Evolutionary conservation across 2,329 filamentous ascomycete genomes (phyloP), one percentile per base, ranked within the genome.

Genomic region (Ilyonectria sp.): DNA sequence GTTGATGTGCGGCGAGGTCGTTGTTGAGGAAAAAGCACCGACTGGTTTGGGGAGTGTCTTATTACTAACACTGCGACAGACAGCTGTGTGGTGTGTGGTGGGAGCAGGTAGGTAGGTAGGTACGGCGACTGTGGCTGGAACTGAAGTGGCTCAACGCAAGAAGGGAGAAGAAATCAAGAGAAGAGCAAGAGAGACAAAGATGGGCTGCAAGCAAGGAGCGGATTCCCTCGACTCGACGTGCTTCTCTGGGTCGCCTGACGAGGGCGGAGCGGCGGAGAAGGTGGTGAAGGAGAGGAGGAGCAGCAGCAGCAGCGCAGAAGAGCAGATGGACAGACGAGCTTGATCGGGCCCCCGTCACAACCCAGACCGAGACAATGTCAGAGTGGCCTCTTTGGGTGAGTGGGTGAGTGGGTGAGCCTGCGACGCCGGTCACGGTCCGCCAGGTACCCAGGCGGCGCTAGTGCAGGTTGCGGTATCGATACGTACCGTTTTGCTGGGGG

Each of bases 391-490:
- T 65, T 64, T 55, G 44, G 54, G 17, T 44, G 21, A 21, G 21
- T 21, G 21, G 21, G 21, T 21, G 21, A 21, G 21, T 55, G 44
- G 54, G 17, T 44, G 21, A 55, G 53, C 53, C 53, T 43, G 53
- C 33, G 35, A 43, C 53, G 58, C 58, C 35, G 29, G 37, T 10
- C 17, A 60, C 46, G 46, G 57, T 40, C 40, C 40, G 40, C 40
- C 15, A 43, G 40, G 40, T 43, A 43, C 40, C 15, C 40, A 43
- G 40, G 37, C n/a, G 40, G 40, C 40, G n/a, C 40, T 43, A 43
- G n/a, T 43, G 40, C 17, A 53, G 63, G 37, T 73, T 72, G 70
- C 71, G 71, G 71, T 74, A 47, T 68, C 29, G 70, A 63, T 72
- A 72, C 69, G 69, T 72, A 71, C 60, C 50, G 62, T 43, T n/a